Evolutionary conservation across 176 grass and related monocot species (phyloP).

Genomic region (Carex myosuroides): DNA sequence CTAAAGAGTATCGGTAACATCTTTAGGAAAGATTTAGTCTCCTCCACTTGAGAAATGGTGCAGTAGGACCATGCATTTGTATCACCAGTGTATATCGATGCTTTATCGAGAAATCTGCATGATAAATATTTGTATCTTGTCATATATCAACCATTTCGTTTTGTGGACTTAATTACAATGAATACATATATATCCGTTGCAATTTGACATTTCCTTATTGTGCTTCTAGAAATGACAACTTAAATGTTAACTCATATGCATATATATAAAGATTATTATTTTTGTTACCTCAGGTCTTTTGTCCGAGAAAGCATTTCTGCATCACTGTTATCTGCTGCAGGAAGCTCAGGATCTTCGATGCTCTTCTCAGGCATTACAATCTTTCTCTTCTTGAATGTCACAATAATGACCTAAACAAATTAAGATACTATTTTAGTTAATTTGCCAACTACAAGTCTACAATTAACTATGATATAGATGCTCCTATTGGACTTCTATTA

Average conservation of each 20-base stretch:
- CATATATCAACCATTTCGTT: not conserved
- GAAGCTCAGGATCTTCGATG: conserved; percentile 5
- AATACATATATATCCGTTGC: not conserved
- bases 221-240: not conserved
- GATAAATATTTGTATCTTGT: not conserved
- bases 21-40: conserved; percentile 24
- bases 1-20: conserved; percentile 60
- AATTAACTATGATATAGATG: not conserved
- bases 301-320: not conserved
- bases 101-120: conserved; percentile 32
- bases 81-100: conserved; percentile 9
- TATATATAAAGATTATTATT: not conserved
- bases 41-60: conserved; percentile 34
- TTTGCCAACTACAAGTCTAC: not conserved
- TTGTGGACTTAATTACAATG: not conserved
- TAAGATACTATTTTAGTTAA: not conserved
- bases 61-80: conserved; percentile 29
- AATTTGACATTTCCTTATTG: not conserved
- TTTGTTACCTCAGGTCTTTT: conserved; percentile 20
- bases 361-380: conserved; percentile 26
- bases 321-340: not conserved
- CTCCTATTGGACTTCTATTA: not conserved
- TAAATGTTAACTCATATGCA: not conserved
- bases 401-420: conserved; percentile 28
- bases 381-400: conserved; percentile 40